Percentiles rank a stretch among this genome's conserved stretches.
Conservation (phyloP, 2,329 filamentous ascomycete genomes). For the Fusarium nygamai region DNA sequence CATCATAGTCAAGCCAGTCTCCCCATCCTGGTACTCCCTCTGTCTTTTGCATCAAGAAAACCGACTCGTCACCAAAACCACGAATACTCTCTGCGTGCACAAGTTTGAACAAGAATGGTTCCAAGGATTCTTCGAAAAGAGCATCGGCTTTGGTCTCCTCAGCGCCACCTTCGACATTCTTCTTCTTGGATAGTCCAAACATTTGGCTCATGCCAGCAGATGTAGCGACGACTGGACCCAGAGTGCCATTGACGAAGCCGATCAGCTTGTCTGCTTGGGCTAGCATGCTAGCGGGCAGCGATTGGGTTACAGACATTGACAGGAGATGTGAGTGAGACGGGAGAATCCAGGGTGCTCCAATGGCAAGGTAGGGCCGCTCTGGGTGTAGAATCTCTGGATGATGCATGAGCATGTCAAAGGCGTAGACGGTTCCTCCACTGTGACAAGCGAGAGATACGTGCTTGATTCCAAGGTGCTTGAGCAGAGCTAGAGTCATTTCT, state of each 20-base stretch:
- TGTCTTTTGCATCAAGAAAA: slow-evolving; percentile 26
- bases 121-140: background rate
- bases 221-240: background rate
- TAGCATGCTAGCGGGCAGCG: background rate
- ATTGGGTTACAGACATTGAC: slow-evolving; percentile 8
- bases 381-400: slow-evolving; percentile 24
- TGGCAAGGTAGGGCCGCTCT: slow-evolving; percentile 10
- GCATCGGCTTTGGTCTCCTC: background rate
- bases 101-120: background rate
- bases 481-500: slow-evolving; percentile 17
- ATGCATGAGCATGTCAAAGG: slow-evolving; percentile 21
- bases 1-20: slow-evolving; percentile 19
- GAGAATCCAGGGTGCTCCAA: slow-evolving; percentile 13
- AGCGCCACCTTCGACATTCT: background rate
- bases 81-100: slow-evolving; percentile 1
- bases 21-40: slow-evolving; percentile 1
- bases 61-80: slow-evolving; percentile 7
- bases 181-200: background rate
- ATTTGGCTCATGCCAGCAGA: slow-evolving; percentile 20
- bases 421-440: slow-evolving; percentile 26
- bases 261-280: slow-evolving; percentile 17
- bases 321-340: background rate
- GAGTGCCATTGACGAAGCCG: slow-evolving; percentile 12
- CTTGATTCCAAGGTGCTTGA: background rate
- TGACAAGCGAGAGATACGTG: slow-evolving; percentile 20